Conservation (phyloP, 2,329 filamentous ascomycete species). For the Fusarium fujikuroi region DNA sequence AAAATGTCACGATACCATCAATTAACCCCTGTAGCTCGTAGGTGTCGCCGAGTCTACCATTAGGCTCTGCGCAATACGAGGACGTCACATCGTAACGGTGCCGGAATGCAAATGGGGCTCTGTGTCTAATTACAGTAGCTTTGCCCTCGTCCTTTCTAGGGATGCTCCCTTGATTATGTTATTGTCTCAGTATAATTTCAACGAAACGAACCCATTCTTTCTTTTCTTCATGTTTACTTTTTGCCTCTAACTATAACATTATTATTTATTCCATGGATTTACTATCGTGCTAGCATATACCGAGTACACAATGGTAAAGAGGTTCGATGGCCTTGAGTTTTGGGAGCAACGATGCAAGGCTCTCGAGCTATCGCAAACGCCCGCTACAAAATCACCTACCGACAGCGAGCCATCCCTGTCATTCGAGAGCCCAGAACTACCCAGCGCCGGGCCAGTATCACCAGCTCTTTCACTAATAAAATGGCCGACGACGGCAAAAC, state of each 20-base stretch:
- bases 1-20: constrained; percentile 4
- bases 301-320: constrained; percentile 1
- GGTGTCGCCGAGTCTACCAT: not conserved
- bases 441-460: not conserved
- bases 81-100: not conserved
- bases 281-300: not conserved
- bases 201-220: not conserved
- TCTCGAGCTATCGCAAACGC: not conserved
- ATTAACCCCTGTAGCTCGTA: not conserved
- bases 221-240: not conserved
- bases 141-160: not conserved
- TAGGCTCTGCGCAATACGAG: not conserved
- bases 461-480: not conserved
- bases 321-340: constrained; percentile 19
- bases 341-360: constrained; percentile 15
- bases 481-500: not conserved
- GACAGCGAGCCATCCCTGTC: constrained; percentile 4
- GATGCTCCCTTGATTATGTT: not conserved
- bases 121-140: constrained; percentile 19
- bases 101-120: constrained; percentile 3
- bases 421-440: not conserved
- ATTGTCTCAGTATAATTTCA: constrained; percentile 17
- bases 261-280: not conserved
- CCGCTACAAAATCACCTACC: not conserved
- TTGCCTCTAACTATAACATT: not conserved